Conservation (phyloP, 257 asterid genomes). For the Oldenlandia corymbosa region DNA sequence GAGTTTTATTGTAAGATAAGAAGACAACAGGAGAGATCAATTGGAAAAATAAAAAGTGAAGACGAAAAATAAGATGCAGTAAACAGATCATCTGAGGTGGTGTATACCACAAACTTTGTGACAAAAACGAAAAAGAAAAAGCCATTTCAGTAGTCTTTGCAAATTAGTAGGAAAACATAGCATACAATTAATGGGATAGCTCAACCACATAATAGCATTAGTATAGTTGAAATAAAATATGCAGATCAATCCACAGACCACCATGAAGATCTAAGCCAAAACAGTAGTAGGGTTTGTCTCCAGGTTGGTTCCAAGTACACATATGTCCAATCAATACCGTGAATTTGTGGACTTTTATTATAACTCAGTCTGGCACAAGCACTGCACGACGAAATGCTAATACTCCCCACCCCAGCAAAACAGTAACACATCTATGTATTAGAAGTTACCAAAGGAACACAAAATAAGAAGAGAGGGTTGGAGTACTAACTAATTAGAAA, state of each 20-base stretch:
- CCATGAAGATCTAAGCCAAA: too few relatives aligned
- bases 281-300: too few relatives aligned
- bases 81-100: neutral
- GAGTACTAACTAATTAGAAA: too few relatives aligned
- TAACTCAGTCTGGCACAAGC: neutral
- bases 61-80: too few relatives aligned
- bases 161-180: neutral
- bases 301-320: too few relatives aligned
- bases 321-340: too few relatives aligned
- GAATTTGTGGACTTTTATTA: too few relatives aligned
- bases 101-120: neutral
- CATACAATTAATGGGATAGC: neutral
- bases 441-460: neutral
- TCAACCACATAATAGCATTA: neutral
- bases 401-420: neutral
- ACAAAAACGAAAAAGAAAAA: neutral
- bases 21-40: conserved; percentile 5
- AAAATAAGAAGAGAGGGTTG: too few relatives aligned
- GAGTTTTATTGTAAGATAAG: neutral
- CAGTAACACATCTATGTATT: neutral
- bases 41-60: neutral
- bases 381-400: neutral
- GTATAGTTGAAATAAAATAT: neutral
- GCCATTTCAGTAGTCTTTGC: neutral
- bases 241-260: too few relatives aligned